Evolutionary conservation across 805 yeast genomes (phyloP), one percentile per base, ranked within the genome.

Genomic region (Wickerhamomyces xylosicus): DNA sequence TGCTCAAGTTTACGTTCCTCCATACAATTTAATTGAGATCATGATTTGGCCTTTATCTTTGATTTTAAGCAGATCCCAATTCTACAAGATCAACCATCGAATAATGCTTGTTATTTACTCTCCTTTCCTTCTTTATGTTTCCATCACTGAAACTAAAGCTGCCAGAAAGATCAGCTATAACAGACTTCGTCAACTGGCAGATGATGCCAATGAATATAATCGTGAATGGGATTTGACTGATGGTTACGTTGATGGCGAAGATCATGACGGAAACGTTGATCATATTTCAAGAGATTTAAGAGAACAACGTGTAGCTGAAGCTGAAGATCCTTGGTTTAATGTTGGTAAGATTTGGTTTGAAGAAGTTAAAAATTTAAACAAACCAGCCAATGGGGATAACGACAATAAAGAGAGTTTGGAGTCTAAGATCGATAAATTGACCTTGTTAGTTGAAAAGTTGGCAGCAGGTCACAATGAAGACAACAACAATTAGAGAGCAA

Each of bases 181-280:
- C 57, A 66, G 95, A 45, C 60, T 69, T 40, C 71, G 67, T 46
- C 73, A 76, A 2, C 57, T 74, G 16, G 64, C 82, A 1, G 95
- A 85, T 55, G 95, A 85, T 58, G 84, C 86, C 17, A 84, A 83
- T 54, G 90, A 82, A 52, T 49, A 64, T 17, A 85, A 85, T 50
- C 71, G 79, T 7, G 89, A 80, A 50, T 85, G 95, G 95, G 85
- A 82, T 46, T 64, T 85, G 47, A 72, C 80, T 7, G 95, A 85
- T 58, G 95, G 95, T 0, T 85, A 62, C 40, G 58, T 62, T 25
- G 69, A 62, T 33, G 33, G 33, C 11, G 17, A 16, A 15, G 17
- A 10, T 31, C 19, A 15, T 31, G 33, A 31, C 15, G 33, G 33
- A n/a, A 31, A 31, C 19, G 14, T 16, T 9, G 54, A 53, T 3